These are phyloP conservation scores for Xylaria intraflava DNA, from an alignment of 495 filamentous ascomycete genomes.

Conservation along the genomic window DNA sequence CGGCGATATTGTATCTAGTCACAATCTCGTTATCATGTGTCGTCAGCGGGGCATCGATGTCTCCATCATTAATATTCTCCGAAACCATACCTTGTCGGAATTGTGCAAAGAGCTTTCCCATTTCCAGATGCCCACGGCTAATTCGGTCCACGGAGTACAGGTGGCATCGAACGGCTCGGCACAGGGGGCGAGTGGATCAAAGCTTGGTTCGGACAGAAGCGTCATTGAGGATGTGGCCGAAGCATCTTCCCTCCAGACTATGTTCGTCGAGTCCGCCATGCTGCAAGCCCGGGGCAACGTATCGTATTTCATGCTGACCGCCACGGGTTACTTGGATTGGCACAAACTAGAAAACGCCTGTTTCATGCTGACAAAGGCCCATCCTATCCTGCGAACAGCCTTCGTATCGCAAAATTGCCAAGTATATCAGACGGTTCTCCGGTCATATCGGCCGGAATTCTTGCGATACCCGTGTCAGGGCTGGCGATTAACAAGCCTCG, in stretches of 20 bases:
- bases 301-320: constrained; percentile 40
- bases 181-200: constrained; percentile 28
- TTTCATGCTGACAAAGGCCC: constrained; percentile 30
- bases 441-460: constrained; percentile 34
- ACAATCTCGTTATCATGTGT: constrained; percentile 35
- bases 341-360: constrained; percentile 40
- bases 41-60: constrained; percentile 30
- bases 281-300: constrained; percentile 33
- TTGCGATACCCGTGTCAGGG: constrained; percentile 34
- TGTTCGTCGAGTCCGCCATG: constrained; percentile 42
- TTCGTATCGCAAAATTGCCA: constrained; percentile 37
- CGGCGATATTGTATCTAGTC: constrained; percentile 37
- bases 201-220: constrained; percentile 28
- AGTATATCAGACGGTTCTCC: constrained; percentile 40
- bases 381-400: constrained; percentile 40
- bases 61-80: constrained; percentile 34
- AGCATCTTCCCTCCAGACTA: constrained; percentile 38
- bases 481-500: constrained; percentile 32
- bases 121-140: constrained; percentile 12
- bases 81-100: constrained; percentile 31
- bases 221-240: constrained; percentile 38
- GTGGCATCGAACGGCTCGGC: background rate
- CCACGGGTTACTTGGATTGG: constrained; percentile 33
- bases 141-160: constrained; percentile 13
- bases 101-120: constrained; percentile 29